Conservation (phyloP, 129 eudicot species). For the Arctium minus region DNA sequence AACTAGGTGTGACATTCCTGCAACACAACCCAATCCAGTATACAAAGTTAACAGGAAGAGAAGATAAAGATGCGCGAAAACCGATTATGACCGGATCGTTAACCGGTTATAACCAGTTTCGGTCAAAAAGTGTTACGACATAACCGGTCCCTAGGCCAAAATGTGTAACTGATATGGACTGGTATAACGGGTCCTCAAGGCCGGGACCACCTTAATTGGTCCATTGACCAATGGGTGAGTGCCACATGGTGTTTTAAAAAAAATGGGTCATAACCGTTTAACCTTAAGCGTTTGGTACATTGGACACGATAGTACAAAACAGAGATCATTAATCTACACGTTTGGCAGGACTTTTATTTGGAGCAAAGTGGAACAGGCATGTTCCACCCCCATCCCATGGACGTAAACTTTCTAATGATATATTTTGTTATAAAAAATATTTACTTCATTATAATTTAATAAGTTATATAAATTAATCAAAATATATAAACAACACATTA, state of each 20-base stretch:
- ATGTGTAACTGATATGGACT: not conserved
- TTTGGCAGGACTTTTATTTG: no score
- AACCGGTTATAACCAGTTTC: not conserved
- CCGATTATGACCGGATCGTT: not conserved
- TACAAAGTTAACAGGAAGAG: not conserved
- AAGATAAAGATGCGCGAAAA: not conserved
- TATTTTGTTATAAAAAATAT: no score
- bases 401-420: no score
- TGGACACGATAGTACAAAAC: no score
- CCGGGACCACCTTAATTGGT: not conserved
- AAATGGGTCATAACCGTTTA: not conserved
- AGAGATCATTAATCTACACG: no score
- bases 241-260: not conserved
- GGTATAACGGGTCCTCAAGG: not conserved
- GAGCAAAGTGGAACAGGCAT: no score
- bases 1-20: constrained; percentile 17
- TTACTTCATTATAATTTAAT: no score
- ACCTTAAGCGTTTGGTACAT: not conserved
- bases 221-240: not conserved
- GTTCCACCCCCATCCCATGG: no score
- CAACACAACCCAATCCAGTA: not conserved
- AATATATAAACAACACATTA: no score
- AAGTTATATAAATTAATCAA: no score
- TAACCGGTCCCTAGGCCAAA: not conserved
- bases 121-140: no score